Base-by-base conservation (phyloP, 352 stramenopile genomes). In the Globisporangium ultimum region DNA sequence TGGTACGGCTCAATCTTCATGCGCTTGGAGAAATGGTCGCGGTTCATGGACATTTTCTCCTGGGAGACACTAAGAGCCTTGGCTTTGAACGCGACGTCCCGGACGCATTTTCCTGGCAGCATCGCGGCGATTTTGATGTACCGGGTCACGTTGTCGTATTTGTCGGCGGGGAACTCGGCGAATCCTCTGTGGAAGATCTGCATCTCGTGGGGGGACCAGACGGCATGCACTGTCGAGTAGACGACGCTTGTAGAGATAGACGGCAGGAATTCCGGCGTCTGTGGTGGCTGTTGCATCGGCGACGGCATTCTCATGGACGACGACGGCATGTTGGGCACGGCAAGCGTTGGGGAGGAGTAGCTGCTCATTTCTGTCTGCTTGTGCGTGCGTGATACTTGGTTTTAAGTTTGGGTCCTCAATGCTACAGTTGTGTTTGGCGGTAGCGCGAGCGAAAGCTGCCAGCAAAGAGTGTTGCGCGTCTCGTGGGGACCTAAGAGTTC, bases 61-160 rank as follows among this genome's bases (percentile, higher is more conserved):
- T 63, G 57, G n/a, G 56, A 34, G 24, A 54, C 17, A 22, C 20
- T 54, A 8, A 81, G 64, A 2, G 67, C 63, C 54, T 84, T 84
- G 51, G 83, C 74, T 51, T 87, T 84, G 57, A 84, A 88, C 28
- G 84, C 80, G 17, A 93, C 81, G 58, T 93, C 81, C 4, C 84
- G 81, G 12, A 90, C 81, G 54, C 76, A 87, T 56, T 90, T 93
- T 15, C 63, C 70, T 9, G 81, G 81, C 36, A 93, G 61, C 40
- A 64, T 75, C 9, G 81, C 80, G 4, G 84, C 84, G 53, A 91
- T 84, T 61, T 90, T 90, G 68, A 91, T 89, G 69, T 89, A 93
- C 10, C 81, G 76, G n/a, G 84, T 93, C 50, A 91, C 77, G 53
- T 88, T 89, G 58, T 91, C 81, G 61, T 80, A 88, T 28, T 80